A percentile compares a stretch with the other conserved stretches of the same genome.
phyloP scores from a whole-genome alignment of 2,329 filamentous ascomycete genomes.

The Fonsecaea nubica region DNA sequence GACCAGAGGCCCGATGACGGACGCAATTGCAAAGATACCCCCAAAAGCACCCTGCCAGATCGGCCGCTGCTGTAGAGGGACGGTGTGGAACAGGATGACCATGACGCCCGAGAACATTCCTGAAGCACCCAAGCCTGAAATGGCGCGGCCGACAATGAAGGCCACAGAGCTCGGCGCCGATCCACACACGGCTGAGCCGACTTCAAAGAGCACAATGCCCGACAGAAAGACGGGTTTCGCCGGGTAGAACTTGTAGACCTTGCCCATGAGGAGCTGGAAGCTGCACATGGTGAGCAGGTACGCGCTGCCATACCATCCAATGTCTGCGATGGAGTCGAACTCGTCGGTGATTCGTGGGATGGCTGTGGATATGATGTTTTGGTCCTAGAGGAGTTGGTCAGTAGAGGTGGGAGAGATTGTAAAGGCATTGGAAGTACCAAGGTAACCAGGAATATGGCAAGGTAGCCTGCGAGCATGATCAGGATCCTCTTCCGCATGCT shows the following conservation, averaged over 20 bases:
- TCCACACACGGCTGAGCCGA: conserved; percentile 51
- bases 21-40: conserved; percentile 45
- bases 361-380: conserved; percentile 52
- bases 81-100: conserved; percentile 40
- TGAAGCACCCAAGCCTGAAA: conserved; percentile 49
- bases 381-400: conserved; percentile 18
- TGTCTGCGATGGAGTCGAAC: conserved; percentile 54
- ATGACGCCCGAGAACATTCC: conserved; percentile 49
- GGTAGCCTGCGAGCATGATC: not conserved
- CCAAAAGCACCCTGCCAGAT: conserved; percentile 35
- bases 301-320: conserved; percentile 58
- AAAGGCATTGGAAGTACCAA: not conserved
- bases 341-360: conserved; percentile 57
- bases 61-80: conserved; percentile 42
- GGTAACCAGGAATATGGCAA: not conserved
- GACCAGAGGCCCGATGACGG: conserved; percentile 50
- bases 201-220: conserved; percentile 50
- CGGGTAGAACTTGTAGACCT: conserved; percentile 52
- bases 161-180: conserved; percentile 48
- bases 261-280: conserved; percentile 52
- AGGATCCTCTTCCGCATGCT: not conserved
- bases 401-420: not conserved
- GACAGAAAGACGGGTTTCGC: conserved; percentile 52
- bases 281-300: conserved; percentile 54
- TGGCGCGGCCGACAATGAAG: conserved; percentile 51